A percentile compares a stretch with the other conserved stretches of the same genome.
Evolutionary conservation across 768 basidiomycete genomes (phyloP).

Genomic region (Cantharellus cinnabarinus): DNA sequence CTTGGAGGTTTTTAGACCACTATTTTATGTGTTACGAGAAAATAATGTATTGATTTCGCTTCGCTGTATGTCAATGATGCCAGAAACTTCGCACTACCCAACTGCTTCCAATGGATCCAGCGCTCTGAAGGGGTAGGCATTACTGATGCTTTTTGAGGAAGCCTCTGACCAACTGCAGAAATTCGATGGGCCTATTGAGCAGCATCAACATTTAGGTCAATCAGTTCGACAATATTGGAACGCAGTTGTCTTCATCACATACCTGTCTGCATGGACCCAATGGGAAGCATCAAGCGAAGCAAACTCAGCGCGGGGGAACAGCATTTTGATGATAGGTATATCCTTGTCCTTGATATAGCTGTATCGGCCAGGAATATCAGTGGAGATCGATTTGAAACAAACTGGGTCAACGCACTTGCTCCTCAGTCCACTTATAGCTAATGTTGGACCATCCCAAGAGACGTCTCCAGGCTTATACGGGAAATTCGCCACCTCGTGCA

Average conservation of each 20-base stretch:
- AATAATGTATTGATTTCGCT: too few species aligned
- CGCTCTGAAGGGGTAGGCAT: too few species aligned
- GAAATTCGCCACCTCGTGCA: conserved; percentile 58
- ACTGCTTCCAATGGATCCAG: too few species aligned
- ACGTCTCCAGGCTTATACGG: conserved; percentile 42
- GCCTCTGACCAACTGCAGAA: conserved; percentile 18
- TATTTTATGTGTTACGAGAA: too few species aligned
- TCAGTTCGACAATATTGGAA: background rate
- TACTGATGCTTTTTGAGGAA: conserved; percentile 13
- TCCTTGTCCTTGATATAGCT: conserved; percentile 65
- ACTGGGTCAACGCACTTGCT: conserved; percentile 29
- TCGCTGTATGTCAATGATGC: too few species aligned
- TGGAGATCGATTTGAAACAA: background rate
- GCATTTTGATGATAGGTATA: conserved; percentile 33
- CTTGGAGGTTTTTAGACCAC: too few species aligned
- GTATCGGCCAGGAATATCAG: conserved; percentile 2
- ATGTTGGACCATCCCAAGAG: conserved; percentile 34
- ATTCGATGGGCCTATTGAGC: conserved; percentile 18
- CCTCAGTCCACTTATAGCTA: conserved; percentile 62
- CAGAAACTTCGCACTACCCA: too few species aligned
- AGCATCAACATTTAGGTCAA: background rate
- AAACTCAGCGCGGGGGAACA: conserved; percentile 53
- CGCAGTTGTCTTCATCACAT: conserved; percentile 8
- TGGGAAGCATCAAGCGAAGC: conserved; percentile 57
- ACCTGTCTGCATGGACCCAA: conserved; percentile 82